A percentile compares a stretch with the other conserved stretches of the same genome.
Evolutionary conservation across 140 eudicot genomes (phyloP).

Genomic region (Ambrosia hybrid): DNA sequence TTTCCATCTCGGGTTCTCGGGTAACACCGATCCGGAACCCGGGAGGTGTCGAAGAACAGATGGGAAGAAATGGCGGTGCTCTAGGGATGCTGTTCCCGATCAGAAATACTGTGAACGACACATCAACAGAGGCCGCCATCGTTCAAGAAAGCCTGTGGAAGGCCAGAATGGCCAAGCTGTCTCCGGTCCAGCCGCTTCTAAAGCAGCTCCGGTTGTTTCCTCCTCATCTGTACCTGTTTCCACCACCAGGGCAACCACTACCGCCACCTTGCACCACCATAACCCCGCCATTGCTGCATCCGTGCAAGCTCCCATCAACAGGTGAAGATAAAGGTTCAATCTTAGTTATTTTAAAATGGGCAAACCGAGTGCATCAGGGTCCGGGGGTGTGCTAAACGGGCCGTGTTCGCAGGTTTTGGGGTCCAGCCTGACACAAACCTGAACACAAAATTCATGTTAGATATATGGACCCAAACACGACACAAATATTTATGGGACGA

Average conservation of each 20-base stretch:
- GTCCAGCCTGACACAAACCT: no score
- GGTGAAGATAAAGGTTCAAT: conserved; percentile 32
- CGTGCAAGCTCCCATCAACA: conserved; percentile 35
- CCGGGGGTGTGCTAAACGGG: no score
- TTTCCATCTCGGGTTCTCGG: conserved; percentile 80
- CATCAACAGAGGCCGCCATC: conserved; percentile 93
- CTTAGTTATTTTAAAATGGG: no score
- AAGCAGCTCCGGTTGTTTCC: conserved; percentile 49
- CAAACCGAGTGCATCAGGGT: no score
- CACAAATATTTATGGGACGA: no score
- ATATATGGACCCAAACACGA: no score
- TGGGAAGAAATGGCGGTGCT: conserved; percentile 99
- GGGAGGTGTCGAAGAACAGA: conserved; percentile 97
- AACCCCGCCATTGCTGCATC: conserved; percentile 26
- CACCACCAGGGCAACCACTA: conserved; percentile 35
- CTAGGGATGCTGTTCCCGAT: conserved; percentile 89
- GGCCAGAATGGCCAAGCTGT: conserved; percentile 92
- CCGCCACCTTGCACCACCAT: conserved; percentile 29
- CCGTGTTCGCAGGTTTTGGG: no score
- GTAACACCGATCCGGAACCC: conserved; percentile 88
- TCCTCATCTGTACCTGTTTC: conserved; percentile 53
- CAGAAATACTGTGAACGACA: conserved; percentile 97
- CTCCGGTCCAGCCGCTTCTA: conserved; percentile 49
- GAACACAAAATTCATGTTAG: no score
- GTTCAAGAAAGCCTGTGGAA: conserved; percentile 99